These are phyloP conservation scores for Rhytidhysteron rufulum DNA, from an alignment of 2,329 filamentous ascomycete species.

Conservation along the genomic window DNA sequence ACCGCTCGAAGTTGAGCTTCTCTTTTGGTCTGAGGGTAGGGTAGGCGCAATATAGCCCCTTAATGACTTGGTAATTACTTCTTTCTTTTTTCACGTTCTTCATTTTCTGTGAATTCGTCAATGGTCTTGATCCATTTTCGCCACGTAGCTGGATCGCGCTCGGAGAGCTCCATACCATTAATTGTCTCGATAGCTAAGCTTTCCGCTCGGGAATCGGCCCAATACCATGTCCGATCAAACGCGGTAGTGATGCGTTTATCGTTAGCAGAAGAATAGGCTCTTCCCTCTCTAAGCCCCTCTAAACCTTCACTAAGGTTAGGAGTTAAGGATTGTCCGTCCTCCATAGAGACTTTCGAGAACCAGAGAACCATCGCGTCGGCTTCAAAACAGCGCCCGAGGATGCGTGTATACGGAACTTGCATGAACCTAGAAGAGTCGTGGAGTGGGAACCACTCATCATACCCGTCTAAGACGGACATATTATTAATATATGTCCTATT, in stretches of 20 bases:
- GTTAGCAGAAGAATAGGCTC: conserved; percentile 42
- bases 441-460: conserved; percentile 52
- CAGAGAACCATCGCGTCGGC: conserved; percentile 46
- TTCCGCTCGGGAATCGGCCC: conserved; percentile 54
- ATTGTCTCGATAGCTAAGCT: conserved; percentile 53
- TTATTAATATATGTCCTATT: conserved; percentile 23
- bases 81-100: conserved; percentile 8
- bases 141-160: conserved; percentile 46
- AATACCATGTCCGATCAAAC: conserved; percentile 50
- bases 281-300: conserved; percentile 42
- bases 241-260: conserved; percentile 46
- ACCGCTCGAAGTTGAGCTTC: background rate
- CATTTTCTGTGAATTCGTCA: conserved; percentile 26
- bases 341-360: conserved; percentile 28
- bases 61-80: background rate
- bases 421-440: conserved; percentile 39
- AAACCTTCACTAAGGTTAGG: conserved; percentile 43
- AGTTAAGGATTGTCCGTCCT: background rate
- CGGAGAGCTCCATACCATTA: conserved; percentile 50
- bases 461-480: conserved; percentile 39
- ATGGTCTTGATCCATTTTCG: conserved; percentile 44
- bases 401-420: conserved; percentile 47
- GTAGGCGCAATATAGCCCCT: background rate
- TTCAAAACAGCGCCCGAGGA: conserved; percentile 55
- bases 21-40: too few species aligned